Base-by-base conservation (phyloP, 371 early-diverging fungal genomes). In the Rhizopus sp. region DNA sequence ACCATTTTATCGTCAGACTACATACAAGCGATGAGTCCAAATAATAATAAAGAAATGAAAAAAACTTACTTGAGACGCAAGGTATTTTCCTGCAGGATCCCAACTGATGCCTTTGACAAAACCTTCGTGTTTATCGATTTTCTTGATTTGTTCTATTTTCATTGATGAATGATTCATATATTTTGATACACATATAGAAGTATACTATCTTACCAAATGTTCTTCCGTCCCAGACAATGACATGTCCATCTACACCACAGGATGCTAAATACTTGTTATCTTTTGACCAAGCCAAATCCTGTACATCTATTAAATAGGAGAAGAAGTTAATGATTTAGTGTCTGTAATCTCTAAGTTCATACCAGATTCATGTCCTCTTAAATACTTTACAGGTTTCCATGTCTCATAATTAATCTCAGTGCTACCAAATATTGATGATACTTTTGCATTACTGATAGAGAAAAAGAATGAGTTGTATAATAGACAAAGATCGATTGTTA, bases 51-150 rank as follows among this genome's bases (percentile, higher is more conserved):
- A 13, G 3, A 55, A 16, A 2, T 1, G 13, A 2, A 5, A 34
- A 12, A 39, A 7, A 8, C 12, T 33, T 86, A 90, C 91, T 80
- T 97, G 95, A 7, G 95, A 85, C 2, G 98, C 96, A 39, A 99
- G 72, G 63, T 85, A 97, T 64, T 91, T 87, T 16, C 96, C 97
- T 4, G 90, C 90, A 8, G 99, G 99, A 75, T 98, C 98, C 87
- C 95, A 98, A 3, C 95, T 82, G 2, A 99, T 68, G 2, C 99
- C 99, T 72, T 99, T 98, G 13, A 98, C 97, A 69, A 96, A 95
- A 23, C 93, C 94, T 13, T 76, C 62, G 60, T 96, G 96, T 32
- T 79, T 83, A 58, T 87, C 85, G 29, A 96, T 70, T 33, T 75
- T 80, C 3, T 74, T 80, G 29, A 91, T 68, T 42, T 79, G 80